A percentile compares a stretch with the other conserved stretches of the same genome.
These are phyloP conservation scores for Synura sp. DNA, from an alignment of 352 stramenopile species.

Conservation along the genomic window DNA sequence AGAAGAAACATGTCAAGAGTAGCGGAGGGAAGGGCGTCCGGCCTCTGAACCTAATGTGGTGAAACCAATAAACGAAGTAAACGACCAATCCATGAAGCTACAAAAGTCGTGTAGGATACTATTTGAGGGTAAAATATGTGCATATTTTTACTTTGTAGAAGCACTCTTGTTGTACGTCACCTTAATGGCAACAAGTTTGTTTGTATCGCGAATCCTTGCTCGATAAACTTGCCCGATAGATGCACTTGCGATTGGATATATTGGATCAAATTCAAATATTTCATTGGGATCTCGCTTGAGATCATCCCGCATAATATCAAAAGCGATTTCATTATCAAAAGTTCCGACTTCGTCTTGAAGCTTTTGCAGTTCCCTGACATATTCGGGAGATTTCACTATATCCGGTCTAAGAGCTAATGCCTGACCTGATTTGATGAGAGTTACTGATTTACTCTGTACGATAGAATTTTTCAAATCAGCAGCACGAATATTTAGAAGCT, in stretches of 20 bases:
- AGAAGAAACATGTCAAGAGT: constrained; percentile 71
- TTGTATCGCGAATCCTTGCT: neutral
- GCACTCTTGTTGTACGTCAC: no score
- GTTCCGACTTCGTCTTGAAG: constrained; percentile 64
- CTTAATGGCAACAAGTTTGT: constrained; percentile 1
- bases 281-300: constrained; percentile 48
- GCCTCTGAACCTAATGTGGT: constrained; percentile 65
- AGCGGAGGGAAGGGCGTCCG: constrained; percentile 60
- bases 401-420: constrained; percentile 65
- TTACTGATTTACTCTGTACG: constrained; percentile 2
- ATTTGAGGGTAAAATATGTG: neutral
- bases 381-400: constrained; percentile 63
- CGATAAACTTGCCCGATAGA: constrained; percentile 60
- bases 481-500: neutral
- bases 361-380: constrained; percentile 67
- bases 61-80: no score
- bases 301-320: constrained; percentile 66
- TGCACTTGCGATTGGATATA: constrained; percentile 54
- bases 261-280: constrained; percentile 50
- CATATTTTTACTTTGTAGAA: neutral
- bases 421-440: constrained; percentile 56
- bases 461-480: constrained; percentile 1
- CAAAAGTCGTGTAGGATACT: no score
- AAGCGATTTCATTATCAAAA: constrained; percentile 65
- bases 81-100: no score